Evolutionary conservation across 108 stramenopile species (phyloP), one percentile per base, ranked within the genome.

Genomic region (Nitzschia sp.): DNA sequence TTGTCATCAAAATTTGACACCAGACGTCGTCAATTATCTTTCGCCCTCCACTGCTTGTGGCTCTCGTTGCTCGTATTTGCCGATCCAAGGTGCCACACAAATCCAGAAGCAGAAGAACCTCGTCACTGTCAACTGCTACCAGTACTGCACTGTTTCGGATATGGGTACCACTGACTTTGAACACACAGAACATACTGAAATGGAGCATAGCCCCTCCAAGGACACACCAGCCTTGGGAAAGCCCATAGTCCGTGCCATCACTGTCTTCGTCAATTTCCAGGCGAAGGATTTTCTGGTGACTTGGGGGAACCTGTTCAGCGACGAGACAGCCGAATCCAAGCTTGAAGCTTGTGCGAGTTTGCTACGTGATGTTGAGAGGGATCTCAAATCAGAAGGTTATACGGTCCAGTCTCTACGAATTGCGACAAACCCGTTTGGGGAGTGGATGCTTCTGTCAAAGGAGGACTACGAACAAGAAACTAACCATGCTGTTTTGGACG

Each of bases 341-440:
- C 26, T 76, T 20, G 12, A 29, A 37, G 38, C n/a, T 9, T 68
- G 62, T 42, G 44, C 24, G 12, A 19, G 22, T 37, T 34, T 63
- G n/a, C 37, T 76, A 10, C 42, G 53, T 21, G 44, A 42, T 44
- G 51, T 65, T 19, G 40, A 70, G 48, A 0, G 26, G 6, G 64
- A 61, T 34, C 51, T 87, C 12, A 50, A 24, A 10, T 25, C 69
- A 12, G 15, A 72, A 43, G 89, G 89, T 22, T 91, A 85, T 58
- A 82, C 72, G 40, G 85, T 94, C 14, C 92, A 94, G 63, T 91
- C 92, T 0, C 20, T 87, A 5, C 76, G 92, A n/a, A 74, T 94
- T 21, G 88, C 90, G 15, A 94, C 93, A 24, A 94, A 94, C 82
- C 84, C 93, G 25, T 94, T 94, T 65, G 83, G 81, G 10, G 88